Evolutionary conservation across 139 green algal genomes (phyloP).

Genomic region (Cymbomonas tetramitiformis): DNA sequence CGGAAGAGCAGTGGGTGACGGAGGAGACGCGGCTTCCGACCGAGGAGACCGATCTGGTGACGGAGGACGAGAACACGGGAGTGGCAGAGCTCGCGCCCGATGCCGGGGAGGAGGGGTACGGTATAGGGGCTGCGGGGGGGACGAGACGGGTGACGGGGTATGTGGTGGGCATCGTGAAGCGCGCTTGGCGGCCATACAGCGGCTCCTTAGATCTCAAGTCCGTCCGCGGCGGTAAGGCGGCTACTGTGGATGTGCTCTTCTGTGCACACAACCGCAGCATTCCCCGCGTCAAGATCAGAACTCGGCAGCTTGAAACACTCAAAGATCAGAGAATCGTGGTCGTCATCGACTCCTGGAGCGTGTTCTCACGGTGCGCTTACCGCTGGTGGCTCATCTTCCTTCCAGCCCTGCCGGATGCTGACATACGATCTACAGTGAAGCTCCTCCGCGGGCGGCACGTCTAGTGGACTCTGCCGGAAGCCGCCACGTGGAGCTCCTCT

Average conservation of each 20-base stretch:
- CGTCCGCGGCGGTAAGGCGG: no score
- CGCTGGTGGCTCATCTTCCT: no score
- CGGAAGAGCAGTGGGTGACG: slow-evolving; percentile 52
- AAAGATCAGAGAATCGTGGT: slow-evolving; percentile 36
- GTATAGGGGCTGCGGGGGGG: slow-evolving; percentile 9
- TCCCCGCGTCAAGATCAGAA: slow-evolving; percentile 55
- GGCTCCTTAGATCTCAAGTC: neutral
- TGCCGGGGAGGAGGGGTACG: slow-evolving; percentile 10
- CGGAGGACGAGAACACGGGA: slow-evolving; percentile 1
- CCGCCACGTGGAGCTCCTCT: no score
- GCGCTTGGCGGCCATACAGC: slow-evolving; percentile 26
- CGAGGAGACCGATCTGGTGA: slow-evolving; percentile 4
- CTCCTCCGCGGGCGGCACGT: no score
- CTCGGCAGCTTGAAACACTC: slow-evolving; percentile 39
- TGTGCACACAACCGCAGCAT: slow-evolving; percentile 23
- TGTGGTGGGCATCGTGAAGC: slow-evolving; percentile 33
- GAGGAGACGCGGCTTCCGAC: slow-evolving; percentile 27
- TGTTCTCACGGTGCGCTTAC: slow-evolving; percentile 8
- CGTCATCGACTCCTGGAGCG: slow-evolving; percentile 33
- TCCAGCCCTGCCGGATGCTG: no score
- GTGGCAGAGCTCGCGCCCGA: neutral
- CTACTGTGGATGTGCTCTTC: slow-evolving; percentile 11
- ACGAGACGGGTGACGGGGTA: slow-evolving; percentile 21
- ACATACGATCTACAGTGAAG: no score
- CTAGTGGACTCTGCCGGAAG: no score